Percentiles rank a stretch among this genome's conserved stretches.
phyloP scores from a whole-genome alignment of 768 basidiomycete species.

The Myochromella boudieri region DNA sequence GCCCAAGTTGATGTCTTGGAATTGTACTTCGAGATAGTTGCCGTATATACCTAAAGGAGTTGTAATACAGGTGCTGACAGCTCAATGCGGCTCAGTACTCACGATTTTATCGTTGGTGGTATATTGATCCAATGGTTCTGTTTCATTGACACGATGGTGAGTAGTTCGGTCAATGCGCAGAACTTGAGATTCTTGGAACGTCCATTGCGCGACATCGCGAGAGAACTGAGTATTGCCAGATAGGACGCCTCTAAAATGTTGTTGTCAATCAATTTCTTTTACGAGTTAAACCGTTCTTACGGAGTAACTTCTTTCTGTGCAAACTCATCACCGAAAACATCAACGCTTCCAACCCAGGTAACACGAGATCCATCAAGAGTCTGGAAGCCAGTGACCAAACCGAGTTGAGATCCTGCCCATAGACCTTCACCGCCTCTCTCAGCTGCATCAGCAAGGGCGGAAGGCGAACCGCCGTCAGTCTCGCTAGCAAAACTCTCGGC shows the following conservation, averaged over 20 bases:
- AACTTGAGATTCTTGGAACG: slow-evolving; percentile 84
- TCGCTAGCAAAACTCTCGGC: slow-evolving; percentile 76
- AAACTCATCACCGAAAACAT: slow-evolving; percentile 77
- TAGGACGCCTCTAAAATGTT: slow-evolving; percentile 44
- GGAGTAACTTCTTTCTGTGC: slow-evolving; percentile 59
- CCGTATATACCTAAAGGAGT: slow-evolving; percentile 62
- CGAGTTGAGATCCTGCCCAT: slow-evolving; percentile 78
- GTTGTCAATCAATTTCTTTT: background rate
- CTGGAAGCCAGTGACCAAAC: slow-evolving; percentile 89
- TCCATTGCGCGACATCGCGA: slow-evolving; percentile 80
- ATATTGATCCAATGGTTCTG: slow-evolving; percentile 67
- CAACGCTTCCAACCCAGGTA: slow-evolving; percentile 79
- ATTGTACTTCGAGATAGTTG: slow-evolving; percentile 72
- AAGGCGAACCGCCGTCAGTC: slow-evolving; percentile 58
- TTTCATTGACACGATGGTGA: slow-evolving; percentile 71
- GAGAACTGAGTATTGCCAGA: slow-evolving; percentile 79
- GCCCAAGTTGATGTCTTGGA: slow-evolving; percentile 58
- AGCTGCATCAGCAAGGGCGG: slow-evolving; percentile 66
- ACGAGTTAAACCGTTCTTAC: too few relatives aligned
- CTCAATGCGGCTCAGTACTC: slow-evolving; percentile 18
- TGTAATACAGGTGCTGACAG: background rate
- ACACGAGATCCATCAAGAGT: slow-evolving; percentile 73
- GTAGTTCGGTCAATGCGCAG: slow-evolving; percentile 73
- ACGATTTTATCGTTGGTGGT: slow-evolving; percentile 87
- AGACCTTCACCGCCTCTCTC: slow-evolving; percentile 77